These are phyloP conservation scores for Phytopythium delawarense DNA, from an alignment of 352 stramenopile species.

Conservation along the genomic window DNA sequence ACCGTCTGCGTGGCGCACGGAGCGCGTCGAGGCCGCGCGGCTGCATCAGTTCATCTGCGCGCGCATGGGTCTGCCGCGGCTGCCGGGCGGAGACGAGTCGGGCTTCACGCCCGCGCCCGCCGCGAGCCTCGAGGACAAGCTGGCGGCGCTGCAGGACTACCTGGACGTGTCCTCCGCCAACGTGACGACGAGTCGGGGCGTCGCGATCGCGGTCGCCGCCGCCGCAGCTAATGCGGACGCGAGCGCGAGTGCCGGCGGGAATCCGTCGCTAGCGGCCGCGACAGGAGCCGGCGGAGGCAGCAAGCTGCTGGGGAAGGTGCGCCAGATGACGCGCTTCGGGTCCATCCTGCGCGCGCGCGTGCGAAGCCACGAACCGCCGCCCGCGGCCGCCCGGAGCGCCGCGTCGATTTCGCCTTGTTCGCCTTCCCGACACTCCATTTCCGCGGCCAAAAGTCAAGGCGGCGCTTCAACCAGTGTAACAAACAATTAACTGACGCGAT, in stretches of 20 bases:
- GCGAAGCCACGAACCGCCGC: neutral
- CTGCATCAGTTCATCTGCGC: constrained; percentile 65
- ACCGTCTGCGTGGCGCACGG: constrained; percentile 28
- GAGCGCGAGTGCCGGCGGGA: neutral
- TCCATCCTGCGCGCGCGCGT: constrained; percentile 58
- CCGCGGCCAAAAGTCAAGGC: neutral
- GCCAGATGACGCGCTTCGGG: constrained; percentile 61
- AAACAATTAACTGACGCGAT: neutral
- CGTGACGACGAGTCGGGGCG: constrained; percentile 13
- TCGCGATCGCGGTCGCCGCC: neutral
- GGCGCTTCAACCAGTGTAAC: neutral
- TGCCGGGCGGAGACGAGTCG: constrained; percentile 21
- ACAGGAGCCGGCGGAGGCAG: constrained; percentile 9
- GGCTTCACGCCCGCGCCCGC: constrained; percentile 44
- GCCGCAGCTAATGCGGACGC: neutral
- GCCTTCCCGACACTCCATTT: neutral
- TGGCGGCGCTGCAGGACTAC: constrained; percentile 63
- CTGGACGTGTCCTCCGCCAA: constrained; percentile 24
- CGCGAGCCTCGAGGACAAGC: constrained; percentile 52
- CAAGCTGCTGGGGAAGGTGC: constrained; percentile 46
- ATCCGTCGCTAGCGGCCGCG: neutral
- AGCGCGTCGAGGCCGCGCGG: constrained; percentile 46
- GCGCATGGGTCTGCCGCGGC: constrained; percentile 32
- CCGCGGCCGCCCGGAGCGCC: neutral
- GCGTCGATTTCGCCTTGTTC: neutral